phyloP scores from a whole-genome alignment of 208 protist genomes.

The Tritrichomonas musculus region DNA sequence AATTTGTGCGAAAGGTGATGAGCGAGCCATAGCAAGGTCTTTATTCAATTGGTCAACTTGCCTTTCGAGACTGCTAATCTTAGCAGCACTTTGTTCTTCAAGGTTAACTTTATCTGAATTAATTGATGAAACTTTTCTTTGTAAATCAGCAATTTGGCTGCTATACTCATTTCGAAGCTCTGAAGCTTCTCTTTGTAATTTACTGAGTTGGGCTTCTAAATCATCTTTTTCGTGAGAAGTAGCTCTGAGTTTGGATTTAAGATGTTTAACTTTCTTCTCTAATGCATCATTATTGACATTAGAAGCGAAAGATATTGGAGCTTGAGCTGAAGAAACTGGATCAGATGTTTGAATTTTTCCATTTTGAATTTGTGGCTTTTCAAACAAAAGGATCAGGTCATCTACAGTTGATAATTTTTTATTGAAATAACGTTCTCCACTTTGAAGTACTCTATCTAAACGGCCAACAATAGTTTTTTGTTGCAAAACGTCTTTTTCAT shows the following conservation, averaged over 20 bases:
- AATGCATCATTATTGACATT: neutral
- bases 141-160: no score
- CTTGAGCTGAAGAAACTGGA: neutral
- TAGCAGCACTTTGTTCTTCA: no score
- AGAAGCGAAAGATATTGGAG: no score
- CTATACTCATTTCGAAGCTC: no score
- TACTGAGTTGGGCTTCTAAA: neutral
- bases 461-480: neutral
- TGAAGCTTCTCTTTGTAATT: no score
- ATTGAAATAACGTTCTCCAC: neutral
- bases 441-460: neutral
- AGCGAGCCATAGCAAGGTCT: no score
- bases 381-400: neutral
- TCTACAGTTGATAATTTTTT: neutral
- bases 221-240: neutral
- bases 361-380: neutral
- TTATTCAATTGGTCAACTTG: no score
- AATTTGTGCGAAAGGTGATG: no score
- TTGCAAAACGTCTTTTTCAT: neutral
- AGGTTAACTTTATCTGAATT: no score
- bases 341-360: neutral
- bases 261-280: neutral
- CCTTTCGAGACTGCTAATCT: no score
- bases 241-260: neutral
- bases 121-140: no score